Evolutionary conservation across 352 stramenopile genomes (phyloP), one percentile per base, ranked within the genome.

Genomic region (Thalassiosira mediterranea): DNA sequence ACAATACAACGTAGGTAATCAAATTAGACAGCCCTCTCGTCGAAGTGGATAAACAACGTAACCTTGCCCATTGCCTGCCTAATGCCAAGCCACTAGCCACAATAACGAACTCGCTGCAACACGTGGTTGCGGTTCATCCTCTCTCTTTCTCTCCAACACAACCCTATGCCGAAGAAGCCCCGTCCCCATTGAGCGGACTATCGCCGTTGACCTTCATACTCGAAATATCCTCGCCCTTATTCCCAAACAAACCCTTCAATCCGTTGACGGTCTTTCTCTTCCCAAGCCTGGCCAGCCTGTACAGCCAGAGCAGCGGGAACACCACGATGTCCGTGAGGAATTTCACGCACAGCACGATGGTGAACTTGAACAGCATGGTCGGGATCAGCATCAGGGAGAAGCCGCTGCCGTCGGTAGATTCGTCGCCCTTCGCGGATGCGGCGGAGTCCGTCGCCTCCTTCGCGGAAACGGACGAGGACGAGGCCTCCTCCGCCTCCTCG

Each of bases 321-420:
- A 89, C 78, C 0, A 89, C 68, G 2, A 81, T 42, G 64, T 87
- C 82, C 1, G 82, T 86, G 4, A 78, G 62, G 59, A 89, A 89
- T 69, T 89, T 89, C 1, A 89, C 74, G 25, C 78, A 46, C 11
- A 89, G 62, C 3, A 89, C 82, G 19, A 83, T 72, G 4, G 75
- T 46, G 54, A 89, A 87, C 56, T 89, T 89, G 53, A 63, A 63
- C 34, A 89, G 67, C 0, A 89, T 42, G 1, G 78, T 79, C 8
- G 78, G 66, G 8, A 72, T 37, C 4, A 89, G 40, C 8, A 83
- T 52, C 5, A 78, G 21, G 53, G 66, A 67, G 17, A 54, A 54
- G 19, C 47, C 47, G 7, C 21, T 54, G 3, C 32, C 32, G 19
- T n/a, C n/a, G n/a, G n/a, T n/a, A n/a, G n/a, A n/a, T n/a, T n/a